Evolutionary conservation across 2,329 filamentous ascomycete genomes (phyloP).

Genomic region (Exophiala viscosa): DNA sequence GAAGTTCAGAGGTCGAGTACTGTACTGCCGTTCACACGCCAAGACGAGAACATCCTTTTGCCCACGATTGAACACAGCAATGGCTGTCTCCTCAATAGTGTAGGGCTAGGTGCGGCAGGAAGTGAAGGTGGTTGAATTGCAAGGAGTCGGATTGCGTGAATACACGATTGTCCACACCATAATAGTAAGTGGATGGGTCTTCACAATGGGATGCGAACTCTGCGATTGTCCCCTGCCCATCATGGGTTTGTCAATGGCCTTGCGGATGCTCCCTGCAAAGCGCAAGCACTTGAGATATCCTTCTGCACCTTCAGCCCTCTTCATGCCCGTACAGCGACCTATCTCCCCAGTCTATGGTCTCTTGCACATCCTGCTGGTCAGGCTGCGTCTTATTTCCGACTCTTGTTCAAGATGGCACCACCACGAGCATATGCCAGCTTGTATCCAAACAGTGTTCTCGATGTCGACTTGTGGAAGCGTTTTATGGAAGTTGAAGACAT

Average conservation of each 20-base stretch:
- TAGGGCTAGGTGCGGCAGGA: constrained; percentile 15
- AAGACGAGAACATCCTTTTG: not conserved
- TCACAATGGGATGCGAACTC: constrained; percentile 1
- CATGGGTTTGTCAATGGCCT: constrained; percentile 4
- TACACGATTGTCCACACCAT: constrained; percentile 5
- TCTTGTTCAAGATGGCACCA: constrained; percentile 13
- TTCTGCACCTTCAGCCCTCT: not conserved
- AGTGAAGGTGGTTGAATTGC: constrained; percentile 20
- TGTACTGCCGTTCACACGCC: not conserved
- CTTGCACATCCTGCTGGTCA: not conserved
- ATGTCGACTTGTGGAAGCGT: constrained; percentile 19
- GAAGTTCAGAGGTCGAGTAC: not conserved
- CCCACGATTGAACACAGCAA: constrained; percentile 1
- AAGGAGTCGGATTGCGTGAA: not conserved
- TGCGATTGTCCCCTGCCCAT: constrained; percentile 1
- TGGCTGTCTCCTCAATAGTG: constrained; percentile 3
- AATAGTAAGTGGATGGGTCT: constrained; percentile 17
- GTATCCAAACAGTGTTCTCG: constrained; percentile 7
- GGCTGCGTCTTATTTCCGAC: not conserved
- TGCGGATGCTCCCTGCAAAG: not conserved
- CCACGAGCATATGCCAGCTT: constrained; percentile 4
- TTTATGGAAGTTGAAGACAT: constrained; percentile 19
- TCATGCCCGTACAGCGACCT: not conserved
- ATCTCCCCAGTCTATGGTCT: constrained; percentile 1
- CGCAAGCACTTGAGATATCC: not conserved